Evolutionary conservation across 2,329 filamentous ascomycete genomes (phyloP).

Genomic region (Pseudogymnoascus sp.): DNA sequence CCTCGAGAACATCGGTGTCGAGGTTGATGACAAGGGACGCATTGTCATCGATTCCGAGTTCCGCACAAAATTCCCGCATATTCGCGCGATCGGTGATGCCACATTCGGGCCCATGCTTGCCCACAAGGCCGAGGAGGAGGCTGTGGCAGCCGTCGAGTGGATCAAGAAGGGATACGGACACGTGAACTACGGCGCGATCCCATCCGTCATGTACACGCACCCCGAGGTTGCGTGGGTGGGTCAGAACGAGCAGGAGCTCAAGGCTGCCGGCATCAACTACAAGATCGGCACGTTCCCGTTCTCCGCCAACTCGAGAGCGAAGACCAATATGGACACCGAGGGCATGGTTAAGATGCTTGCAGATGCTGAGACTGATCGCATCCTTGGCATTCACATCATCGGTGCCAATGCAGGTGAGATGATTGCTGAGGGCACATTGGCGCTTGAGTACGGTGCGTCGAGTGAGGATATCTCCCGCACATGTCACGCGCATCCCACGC

Average conservation of each 20-base stretch:
- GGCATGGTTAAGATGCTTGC: slow-evolving; percentile 96
- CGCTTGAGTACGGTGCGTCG: slow-evolving; percentile 91
- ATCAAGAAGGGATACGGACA: slow-evolving; percentile 97
- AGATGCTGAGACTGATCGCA: slow-evolving; percentile 91
- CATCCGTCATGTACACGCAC: slow-evolving; percentile 98
- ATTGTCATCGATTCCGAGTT: slow-evolving; percentile 98
- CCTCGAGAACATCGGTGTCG: slow-evolving; percentile 86
- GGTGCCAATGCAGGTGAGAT: slow-evolving; percentile 96
- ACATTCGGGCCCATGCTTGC: slow-evolving; percentile 99
- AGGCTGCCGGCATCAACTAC: slow-evolving; percentile 83
- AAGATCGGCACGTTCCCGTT: slow-evolving; percentile 92
- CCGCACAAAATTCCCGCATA: slow-evolving; percentile 94
- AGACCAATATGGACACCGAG: slow-evolving; percentile 96
- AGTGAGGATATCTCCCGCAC: slow-evolving; percentile 92
- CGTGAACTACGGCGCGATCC: slow-evolving; percentile 97
- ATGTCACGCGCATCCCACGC: slow-evolving; percentile 91
- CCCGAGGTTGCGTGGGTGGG: slow-evolving; percentile 98
- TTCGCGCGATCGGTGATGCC: slow-evolving; percentile 89
- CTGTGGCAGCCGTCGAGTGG: slow-evolving; percentile 87
- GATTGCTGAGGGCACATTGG: slow-evolving; percentile 95
- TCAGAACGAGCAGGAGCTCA: slow-evolving; percentile 93
- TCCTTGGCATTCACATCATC: slow-evolving; percentile 93
- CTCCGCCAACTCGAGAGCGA: slow-evolving; percentile 94
- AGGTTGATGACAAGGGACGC: slow-evolving; percentile 86
- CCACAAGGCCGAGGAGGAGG: slow-evolving; percentile 99